These are phyloP conservation scores for Komagataea norvegica DNA, from an alignment of 1,139 yeast genomes.

Conservation along the genomic window DNA sequence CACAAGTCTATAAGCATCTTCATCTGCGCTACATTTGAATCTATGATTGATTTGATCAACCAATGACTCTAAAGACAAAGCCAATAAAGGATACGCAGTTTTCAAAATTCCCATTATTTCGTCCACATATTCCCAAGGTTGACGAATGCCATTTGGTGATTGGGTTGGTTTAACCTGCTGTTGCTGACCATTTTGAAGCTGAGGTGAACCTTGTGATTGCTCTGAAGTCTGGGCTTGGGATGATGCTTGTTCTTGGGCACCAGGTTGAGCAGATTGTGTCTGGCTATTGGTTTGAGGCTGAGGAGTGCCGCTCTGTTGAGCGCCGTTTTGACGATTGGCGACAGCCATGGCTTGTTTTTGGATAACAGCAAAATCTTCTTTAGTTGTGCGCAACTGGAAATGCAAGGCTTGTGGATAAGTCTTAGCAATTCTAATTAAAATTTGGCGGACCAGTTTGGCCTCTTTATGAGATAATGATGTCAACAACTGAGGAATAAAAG, in stretches of 20 bases:
- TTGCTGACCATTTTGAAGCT: conserved; percentile 7
- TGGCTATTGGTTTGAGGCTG: conserved; percentile 11
- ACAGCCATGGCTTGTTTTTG: conserved; percentile 74
- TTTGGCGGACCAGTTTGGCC: conserved; percentile 81
- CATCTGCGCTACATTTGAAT: conserved; percentile 92
- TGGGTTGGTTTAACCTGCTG: neutral
- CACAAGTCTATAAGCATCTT: conserved; percentile 90
- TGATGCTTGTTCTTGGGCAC: neutral
- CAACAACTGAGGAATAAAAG: conserved; percentile 89
- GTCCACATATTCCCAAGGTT: conserved; percentile 94
- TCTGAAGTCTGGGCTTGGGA: conserved; percentile 1
- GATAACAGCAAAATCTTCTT: conserved; percentile 86
- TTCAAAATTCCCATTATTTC: conserved; percentile 93
- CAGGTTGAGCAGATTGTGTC: neutral
- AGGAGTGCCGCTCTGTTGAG: conserved; percentile 12
- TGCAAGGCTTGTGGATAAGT: conserved; percentile 96
- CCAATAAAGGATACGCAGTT: conserved; percentile 92
- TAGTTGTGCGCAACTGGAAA: conserved; percentile 90
- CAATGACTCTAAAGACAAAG: conserved; percentile 86
- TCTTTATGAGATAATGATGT: conserved; percentile 89
- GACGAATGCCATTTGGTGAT: conserved; percentile 35
- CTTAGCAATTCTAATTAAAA: conserved; percentile 88
- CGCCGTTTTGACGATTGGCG: conserved; percentile 37
- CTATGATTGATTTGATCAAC: conserved; percentile 95
- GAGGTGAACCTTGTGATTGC: conserved; percentile 7